Evolutionary conservation across 1,284 basidiomycete species (phyloP).

Genomic region (Pseudozyma pruni): DNA sequence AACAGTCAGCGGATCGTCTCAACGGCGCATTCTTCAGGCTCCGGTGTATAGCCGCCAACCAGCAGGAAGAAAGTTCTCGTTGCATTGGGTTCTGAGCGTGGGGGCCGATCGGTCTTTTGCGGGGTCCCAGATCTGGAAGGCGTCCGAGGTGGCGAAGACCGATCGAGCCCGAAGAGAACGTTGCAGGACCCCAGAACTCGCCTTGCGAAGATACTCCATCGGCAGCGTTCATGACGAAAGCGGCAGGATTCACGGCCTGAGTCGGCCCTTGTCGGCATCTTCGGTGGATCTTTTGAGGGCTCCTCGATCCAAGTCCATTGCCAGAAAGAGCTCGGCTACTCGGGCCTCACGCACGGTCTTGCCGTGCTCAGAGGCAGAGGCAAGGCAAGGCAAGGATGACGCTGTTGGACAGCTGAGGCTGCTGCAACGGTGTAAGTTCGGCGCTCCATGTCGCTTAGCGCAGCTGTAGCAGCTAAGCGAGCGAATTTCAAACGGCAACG

Average conservation of each 20-base stretch:
- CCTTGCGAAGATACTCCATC: not conserved
- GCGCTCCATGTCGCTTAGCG: conserved; percentile 1
- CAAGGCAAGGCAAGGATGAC: not conserved
- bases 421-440: conserved; percentile 15
- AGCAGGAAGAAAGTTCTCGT: not conserved
- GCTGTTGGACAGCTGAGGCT: conserved; percentile 13
- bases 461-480: not conserved
- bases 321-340: too few relatives aligned
- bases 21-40: too few relatives aligned
- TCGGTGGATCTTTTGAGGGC: too few relatives aligned
- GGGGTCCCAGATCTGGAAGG: conserved; percentile 7
- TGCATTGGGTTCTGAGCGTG: not conserved
- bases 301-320: too few relatives aligned
- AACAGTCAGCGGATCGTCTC: too few relatives aligned
- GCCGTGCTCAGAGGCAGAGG: too few relatives aligned
- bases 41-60: too few relatives aligned
- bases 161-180: conserved; percentile 9
- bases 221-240: not conserved
- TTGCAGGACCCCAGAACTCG: not conserved
- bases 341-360: too few relatives aligned
- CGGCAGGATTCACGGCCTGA: too few relatives aligned
- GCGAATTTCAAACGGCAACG: conserved; percentile 1
- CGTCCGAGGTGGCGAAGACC: not conserved
- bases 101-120: conserved; percentile 1
- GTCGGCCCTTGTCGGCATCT: too few relatives aligned